Evolutionary conservation across 2,329 filamentous ascomycete genomes (phyloP).

Genomic region (Alternaria incomplexa): DNA sequence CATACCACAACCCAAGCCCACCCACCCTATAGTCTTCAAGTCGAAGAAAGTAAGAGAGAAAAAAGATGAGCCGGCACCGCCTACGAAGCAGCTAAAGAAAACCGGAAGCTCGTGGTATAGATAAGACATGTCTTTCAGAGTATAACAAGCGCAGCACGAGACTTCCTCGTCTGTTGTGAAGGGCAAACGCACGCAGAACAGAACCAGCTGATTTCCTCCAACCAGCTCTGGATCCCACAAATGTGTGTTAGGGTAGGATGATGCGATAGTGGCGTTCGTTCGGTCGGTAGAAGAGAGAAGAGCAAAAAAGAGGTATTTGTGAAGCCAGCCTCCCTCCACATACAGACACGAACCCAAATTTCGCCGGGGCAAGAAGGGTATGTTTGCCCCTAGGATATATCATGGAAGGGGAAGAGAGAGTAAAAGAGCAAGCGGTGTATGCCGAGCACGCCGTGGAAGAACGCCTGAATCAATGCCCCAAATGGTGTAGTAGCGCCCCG

Average conservation of each 20-base stretch:
- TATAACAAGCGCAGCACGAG: background rate
- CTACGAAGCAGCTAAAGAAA: background rate
- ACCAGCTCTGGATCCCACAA: background rate
- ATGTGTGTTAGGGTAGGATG: background rate
- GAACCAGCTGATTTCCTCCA: background rate
- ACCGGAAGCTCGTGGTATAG: background rate
- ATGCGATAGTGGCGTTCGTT: background rate
- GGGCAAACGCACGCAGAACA: background rate
- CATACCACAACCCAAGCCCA: constrained; percentile 1
- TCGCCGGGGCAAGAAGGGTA: background rate
- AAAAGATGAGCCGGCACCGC: background rate
- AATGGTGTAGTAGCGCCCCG: background rate
- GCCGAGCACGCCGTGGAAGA: background rate
- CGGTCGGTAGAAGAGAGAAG: background rate
- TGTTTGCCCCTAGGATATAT: background rate
- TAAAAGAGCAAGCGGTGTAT: background rate
- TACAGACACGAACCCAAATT: background rate
- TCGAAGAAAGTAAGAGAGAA: background rate
- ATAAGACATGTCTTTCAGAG: background rate
- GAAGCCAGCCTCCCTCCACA: background rate
- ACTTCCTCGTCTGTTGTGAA: background rate
- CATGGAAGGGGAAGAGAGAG: background rate
- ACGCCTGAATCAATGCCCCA: constrained; percentile 9
- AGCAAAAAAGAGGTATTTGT: background rate
- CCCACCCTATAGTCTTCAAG: background rate